Conservation (phyloP, 2,329 filamentous ascomycete genomes). For the Fusarium sp. region DNA sequence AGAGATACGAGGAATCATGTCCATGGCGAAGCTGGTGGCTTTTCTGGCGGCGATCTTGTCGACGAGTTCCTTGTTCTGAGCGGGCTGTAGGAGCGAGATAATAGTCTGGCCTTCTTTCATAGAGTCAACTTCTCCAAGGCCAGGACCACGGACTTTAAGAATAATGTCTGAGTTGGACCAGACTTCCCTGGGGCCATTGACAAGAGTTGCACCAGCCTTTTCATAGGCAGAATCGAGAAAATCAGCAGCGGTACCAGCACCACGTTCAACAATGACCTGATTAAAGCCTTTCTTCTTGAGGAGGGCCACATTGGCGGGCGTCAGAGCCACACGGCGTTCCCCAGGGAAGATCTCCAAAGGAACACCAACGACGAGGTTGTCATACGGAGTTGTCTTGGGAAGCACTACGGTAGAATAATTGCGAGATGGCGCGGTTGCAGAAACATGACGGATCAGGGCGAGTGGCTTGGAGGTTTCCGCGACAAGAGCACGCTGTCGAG, state of each 20-base stretch:
- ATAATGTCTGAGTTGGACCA: slow-evolving; percentile 83
- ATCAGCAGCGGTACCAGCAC: slow-evolving; percentile 81
- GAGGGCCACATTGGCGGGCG: slow-evolving; percentile 84
- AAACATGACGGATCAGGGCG: slow-evolving; percentile 57
- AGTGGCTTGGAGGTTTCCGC: slow-evolving; percentile 50
- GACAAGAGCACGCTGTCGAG: slow-evolving; percentile 48
- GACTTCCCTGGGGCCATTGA: slow-evolving; percentile 73
- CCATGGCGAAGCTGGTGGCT: slow-evolving; percentile 88
- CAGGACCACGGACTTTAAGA: slow-evolving; percentile 85
- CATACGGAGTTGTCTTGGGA: slow-evolving; percentile 71
- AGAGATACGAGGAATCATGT: slow-evolving; percentile 91
- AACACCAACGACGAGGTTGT: slow-evolving; percentile 80
- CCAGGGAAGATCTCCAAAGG: slow-evolving; percentile 82
- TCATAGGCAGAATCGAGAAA: slow-evolving; percentile 83
- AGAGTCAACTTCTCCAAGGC: slow-evolving; percentile 74
- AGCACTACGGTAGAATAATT: slow-evolving; percentile 57
- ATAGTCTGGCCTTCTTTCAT: slow-evolving; percentile 79
- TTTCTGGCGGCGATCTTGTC: slow-evolving; percentile 77
- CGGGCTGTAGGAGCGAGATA: slow-evolving; percentile 86
- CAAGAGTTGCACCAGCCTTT: slow-evolving; percentile 81
- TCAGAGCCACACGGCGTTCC: slow-evolving; percentile 86
- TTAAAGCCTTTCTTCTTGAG: slow-evolving; percentile 88
- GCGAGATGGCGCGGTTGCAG: slow-evolving; percentile 46
- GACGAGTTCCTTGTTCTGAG: slow-evolving; percentile 82
- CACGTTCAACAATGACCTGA: slow-evolving; percentile 81